Evolutionary conservation across 1,284 basidiomycete genomes (phyloP).

Genomic region (Cerrena zonata): DNA sequence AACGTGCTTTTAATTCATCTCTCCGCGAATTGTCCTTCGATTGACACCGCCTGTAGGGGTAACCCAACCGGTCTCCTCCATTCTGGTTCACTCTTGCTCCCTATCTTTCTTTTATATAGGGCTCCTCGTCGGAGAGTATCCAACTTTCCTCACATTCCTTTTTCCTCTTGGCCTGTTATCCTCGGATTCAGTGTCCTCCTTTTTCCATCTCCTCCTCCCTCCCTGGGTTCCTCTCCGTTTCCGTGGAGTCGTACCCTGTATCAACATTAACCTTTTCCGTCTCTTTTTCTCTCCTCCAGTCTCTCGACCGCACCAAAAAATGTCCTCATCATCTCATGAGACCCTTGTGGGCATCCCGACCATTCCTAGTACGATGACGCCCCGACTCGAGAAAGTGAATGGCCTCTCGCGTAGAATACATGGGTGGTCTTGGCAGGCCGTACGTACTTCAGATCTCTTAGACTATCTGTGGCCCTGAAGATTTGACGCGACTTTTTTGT

Average conservation of each 20-base stretch:
- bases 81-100: not conserved
- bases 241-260: not conserved
- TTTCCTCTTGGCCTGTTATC: too few relatives aligned
- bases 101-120: not conserved
- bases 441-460: slow-evolving; percentile 16
- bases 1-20: not conserved
- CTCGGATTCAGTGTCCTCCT: too few relatives aligned
- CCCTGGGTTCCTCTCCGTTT: not conserved
- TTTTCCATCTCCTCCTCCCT: not conserved
- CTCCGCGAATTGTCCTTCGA: not conserved
- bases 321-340: not conserved
- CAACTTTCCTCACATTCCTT: not conserved
- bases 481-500: not conserved
- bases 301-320: too few relatives aligned
- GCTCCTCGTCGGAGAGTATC: not conserved
- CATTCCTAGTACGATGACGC: not conserved
- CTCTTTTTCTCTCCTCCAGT: not conserved
- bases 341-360: too few relatives aligned
- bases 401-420: slow-evolving; percentile 34
- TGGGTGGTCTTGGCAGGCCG: slow-evolving; percentile 47
- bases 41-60: too few relatives aligned
- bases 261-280: not conserved
- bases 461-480: not conserved
- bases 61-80: too few relatives aligned
- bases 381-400: not conserved